phyloP scores from a whole-genome alignment of 257 asterid species.

The Solanum virginianum region DNA sequence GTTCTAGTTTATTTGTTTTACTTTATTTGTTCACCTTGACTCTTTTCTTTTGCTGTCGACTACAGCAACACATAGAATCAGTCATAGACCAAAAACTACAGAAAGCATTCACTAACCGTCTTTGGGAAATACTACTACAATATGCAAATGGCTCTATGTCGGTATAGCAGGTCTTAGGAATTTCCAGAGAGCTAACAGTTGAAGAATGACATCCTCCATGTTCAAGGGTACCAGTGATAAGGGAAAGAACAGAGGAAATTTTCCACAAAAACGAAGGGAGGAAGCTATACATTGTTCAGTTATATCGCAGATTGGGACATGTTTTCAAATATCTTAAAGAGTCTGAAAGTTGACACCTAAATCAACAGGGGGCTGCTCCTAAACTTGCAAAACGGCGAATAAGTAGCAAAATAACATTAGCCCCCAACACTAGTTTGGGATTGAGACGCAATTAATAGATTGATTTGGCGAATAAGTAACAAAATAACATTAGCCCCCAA shows the following conservation, averaged over 20 bases:
- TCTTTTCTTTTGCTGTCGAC: not conserved
- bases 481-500: too few relatives aligned
- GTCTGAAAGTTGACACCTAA: not conserved
- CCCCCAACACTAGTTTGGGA: not conserved
- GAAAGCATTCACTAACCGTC: not conserved
- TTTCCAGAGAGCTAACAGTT: not conserved
- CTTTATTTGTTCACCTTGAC: not conserved
- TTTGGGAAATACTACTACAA: not conserved
- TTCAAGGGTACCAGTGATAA: not conserved
- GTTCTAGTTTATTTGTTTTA: not conserved
- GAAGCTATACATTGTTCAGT: not conserved
- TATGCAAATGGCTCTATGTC: not conserved
- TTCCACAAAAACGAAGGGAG: not conserved
- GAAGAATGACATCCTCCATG: not conserved
- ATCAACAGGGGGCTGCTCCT: not conserved
- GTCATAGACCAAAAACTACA: not conserved
- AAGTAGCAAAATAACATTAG: not conserved
- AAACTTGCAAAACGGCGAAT: not conserved
- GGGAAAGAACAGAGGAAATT: not conserved
- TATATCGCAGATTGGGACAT: too few relatives aligned
- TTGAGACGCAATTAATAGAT: not conserved
- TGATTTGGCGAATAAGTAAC: too few relatives aligned
- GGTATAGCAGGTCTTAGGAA: not conserved
- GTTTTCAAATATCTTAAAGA: not conserved
- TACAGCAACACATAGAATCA: not conserved